These are phyloP conservation scores for Elsinoe arachidis DNA, from an alignment of 2,329 filamentous ascomycete genomes.

Conservation along the genomic window DNA sequence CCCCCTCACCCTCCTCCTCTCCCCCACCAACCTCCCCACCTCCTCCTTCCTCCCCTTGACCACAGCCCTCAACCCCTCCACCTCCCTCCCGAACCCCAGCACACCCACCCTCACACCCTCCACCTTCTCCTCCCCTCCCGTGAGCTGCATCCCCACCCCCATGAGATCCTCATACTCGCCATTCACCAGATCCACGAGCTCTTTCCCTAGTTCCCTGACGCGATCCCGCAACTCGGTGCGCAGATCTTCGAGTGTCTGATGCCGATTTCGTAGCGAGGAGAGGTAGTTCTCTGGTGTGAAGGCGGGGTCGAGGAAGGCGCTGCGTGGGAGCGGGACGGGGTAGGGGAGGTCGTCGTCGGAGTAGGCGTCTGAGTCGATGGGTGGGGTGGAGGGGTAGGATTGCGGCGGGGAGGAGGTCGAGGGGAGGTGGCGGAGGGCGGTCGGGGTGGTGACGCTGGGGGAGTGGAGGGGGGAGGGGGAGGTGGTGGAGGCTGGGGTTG, in stretches of 20 bases:
- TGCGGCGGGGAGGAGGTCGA: conserved; percentile 38
- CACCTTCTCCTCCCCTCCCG: conserved; percentile 82
- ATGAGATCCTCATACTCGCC: conserved; percentile 90
- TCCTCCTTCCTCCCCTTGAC: conserved; percentile 58
- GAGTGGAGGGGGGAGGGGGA: conserved; percentile 16
- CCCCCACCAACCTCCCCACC: conserved; percentile 52
- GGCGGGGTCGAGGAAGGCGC: conserved; percentile 66
- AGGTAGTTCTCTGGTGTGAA: conserved; percentile 81
- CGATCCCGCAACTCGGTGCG: conserved; percentile 76
- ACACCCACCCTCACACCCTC: conserved; percentile 84
- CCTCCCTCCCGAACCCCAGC: conserved; percentile 73
- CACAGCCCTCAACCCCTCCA: conserved; percentile 61
- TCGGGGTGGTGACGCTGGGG: conserved; percentile 15
- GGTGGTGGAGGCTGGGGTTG: conserved; percentile 15
- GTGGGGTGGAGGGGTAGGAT: conserved; percentile 39
- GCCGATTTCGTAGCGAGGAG: conserved; percentile 71
- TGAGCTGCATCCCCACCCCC: conserved; percentile 68
- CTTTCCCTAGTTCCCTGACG: conserved; percentile 68
- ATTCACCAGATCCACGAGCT: conserved; percentile 91
- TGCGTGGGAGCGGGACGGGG: conserved; percentile 71
- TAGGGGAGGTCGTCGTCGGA: conserved; percentile 66
- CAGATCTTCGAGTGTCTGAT: conserved; percentile 92
- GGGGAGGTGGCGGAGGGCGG: conserved; percentile 30
- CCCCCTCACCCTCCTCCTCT: conserved; percentile 56
- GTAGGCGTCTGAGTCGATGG: conserved; percentile 41